Evolutionary conservation across 495 filamentous ascomycete species (phyloP).

Genomic region (Penicillium canescens): DNA sequence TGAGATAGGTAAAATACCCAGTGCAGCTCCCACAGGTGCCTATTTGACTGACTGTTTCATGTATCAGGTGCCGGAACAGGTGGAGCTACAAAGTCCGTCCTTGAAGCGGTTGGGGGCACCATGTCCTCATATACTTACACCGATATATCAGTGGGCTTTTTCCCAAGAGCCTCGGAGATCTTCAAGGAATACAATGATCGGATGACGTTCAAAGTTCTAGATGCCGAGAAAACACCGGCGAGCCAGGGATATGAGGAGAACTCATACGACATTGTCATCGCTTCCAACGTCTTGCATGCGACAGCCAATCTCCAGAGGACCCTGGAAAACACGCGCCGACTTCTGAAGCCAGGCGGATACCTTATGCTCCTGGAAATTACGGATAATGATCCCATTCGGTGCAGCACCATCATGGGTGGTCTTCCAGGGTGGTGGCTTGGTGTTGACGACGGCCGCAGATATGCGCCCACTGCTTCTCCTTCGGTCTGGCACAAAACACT

Average conservation of each 20-base stretch:
- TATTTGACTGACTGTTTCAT: too few relatives aligned
- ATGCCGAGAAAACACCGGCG: conserved; percentile 32
- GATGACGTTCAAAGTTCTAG: conserved; percentile 42
- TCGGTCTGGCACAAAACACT: conserved; percentile 40
- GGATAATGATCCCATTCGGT: conserved; percentile 26
- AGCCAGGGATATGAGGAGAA: conserved; percentile 39
- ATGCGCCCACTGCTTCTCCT: conserved; percentile 6
- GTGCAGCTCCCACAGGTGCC: too few relatives aligned
- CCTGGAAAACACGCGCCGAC: conserved; percentile 1
- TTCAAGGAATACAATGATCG: conserved; percentile 17
- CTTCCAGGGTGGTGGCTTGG: conserved; percentile 30
- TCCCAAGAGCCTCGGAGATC: conserved; percentile 21
- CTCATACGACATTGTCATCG: conserved; percentile 37
- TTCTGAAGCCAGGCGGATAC: conserved; percentile 35
- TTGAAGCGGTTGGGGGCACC: not conserved
- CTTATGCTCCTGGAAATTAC: conserved; percentile 40
- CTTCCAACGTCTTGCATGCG: conserved; percentile 20
- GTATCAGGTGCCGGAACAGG: conserved; percentile 29
- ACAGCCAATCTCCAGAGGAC: conserved; percentile 12
- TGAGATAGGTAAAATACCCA: too few relatives aligned
- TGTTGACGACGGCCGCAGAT: conserved; percentile 12
- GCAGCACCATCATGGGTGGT: conserved; percentile 9
- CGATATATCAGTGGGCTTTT: conserved; percentile 49
- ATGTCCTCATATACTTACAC: conserved; percentile 48
- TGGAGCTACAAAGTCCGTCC: conserved; percentile 37